Evolutionary conservation across 1,284 basidiomycete genomes (phyloP).

Genomic region (Leccinum pseudoinsigne): DNA sequence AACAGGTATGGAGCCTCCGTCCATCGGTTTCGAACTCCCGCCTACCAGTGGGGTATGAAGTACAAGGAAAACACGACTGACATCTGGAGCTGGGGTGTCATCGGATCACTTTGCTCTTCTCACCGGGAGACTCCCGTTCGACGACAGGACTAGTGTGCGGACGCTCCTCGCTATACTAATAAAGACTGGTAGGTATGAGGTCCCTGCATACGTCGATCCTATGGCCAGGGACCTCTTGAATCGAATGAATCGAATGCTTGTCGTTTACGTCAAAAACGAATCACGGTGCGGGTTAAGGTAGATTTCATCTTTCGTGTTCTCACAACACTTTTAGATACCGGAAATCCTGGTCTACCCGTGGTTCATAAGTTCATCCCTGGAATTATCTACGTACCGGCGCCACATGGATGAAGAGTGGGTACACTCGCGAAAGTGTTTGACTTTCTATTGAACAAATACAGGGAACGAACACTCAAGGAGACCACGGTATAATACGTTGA

Average conservation of each 20-base stretch:
- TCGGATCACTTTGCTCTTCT: conserved; percentile 79
- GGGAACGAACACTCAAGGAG: conserved; percentile 70
- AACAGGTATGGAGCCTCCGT: too few species aligned
- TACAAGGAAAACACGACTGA: conserved; percentile 95
- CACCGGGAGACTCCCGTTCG: conserved; percentile 86
- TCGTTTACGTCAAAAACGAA: conserved; percentile 88
- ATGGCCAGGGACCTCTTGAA: conserved; percentile 75
- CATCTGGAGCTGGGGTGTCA: conserved; percentile 94
- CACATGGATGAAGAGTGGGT: conserved; percentile 84
- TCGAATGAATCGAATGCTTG: conserved; percentile 64
- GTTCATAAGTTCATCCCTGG: conserved; percentile 52
- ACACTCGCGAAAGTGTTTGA: conserved; percentile 94
- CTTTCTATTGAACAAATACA: conserved; percentile 81
- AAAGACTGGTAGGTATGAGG: conserved; percentile 82
- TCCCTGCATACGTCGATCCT: conserved; percentile 74
- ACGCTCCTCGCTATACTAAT: conserved; percentile 83
- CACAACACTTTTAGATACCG: conserved; percentile 62
- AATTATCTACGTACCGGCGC: conserved; percentile 55
- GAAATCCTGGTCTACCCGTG: conserved; percentile 91
- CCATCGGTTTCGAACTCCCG: too few species aligned
- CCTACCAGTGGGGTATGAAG: conserved; percentile 57
- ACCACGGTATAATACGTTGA: conserved; percentile 49
- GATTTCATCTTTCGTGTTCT: conserved; percentile 7
- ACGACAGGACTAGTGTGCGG: conserved; percentile 77
- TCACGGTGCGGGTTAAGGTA: conserved; percentile 61